Evolutionary conservation across 169 alveolate genomes (phyloP).

Genomic region (Cryptosporidium felis): DNA sequence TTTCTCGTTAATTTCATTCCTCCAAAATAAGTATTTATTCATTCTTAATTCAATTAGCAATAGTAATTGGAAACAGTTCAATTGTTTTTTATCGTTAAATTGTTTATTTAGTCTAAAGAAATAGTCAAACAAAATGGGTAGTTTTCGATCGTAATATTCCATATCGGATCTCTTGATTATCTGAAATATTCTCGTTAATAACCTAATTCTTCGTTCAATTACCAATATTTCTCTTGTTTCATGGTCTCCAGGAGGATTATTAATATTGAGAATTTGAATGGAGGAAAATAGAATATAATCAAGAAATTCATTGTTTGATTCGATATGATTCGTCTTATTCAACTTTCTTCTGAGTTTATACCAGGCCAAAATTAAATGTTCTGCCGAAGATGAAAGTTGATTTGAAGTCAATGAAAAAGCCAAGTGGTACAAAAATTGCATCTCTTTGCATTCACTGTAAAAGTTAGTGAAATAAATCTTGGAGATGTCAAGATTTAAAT

Average conservation of each 20-base stretch:
- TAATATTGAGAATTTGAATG: not conserved
- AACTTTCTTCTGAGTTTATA: not conserved
- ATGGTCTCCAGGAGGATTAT: not conserved
- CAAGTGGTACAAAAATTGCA: not conserved
- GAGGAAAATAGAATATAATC: constrained; percentile 21
- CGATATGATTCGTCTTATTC: not conserved
- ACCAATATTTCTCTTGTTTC: not conserved
- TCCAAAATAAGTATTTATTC: constrained; percentile 1
- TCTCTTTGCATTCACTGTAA: not conserved
- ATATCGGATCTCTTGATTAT: not conserved
- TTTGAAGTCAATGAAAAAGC: constrained; percentile 20
- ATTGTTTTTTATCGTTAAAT: not conserved
- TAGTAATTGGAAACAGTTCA: not conserved
- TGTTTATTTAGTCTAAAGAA: not conserved
- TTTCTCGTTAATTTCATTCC: not conserved
- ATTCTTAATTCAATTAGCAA: constrained; percentile 4
- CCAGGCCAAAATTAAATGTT: constrained; percentile 39
- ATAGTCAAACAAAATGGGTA: not conserved
- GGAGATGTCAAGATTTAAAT: not conserved
- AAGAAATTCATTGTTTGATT: not conserved
- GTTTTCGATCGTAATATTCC: constrained; percentile 8
- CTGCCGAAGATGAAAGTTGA: constrained; percentile 10
- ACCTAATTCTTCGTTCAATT: not conserved
- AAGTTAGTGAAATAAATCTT: not conserved
- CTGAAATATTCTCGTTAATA: not conserved